Evolutionary conservation across 192 early-diverging fungal species (phyloP).

Genomic region (Radiomyces spectabilis): DNA sequence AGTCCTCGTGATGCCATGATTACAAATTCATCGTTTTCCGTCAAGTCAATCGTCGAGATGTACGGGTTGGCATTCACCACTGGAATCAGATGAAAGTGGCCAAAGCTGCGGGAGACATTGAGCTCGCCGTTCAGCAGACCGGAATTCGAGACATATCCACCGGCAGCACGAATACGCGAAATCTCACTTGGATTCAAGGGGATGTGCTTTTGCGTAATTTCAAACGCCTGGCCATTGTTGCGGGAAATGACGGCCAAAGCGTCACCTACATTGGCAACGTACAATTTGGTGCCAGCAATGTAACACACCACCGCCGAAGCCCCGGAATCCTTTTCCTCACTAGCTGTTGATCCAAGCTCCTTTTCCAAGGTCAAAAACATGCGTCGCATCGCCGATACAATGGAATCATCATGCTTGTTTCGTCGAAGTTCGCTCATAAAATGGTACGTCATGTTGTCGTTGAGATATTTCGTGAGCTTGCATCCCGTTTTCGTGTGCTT

Average conservation of each 20-base stretch:
- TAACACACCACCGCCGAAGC: slow-evolving; percentile 77
- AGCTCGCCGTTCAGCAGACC: slow-evolving; percentile 70
- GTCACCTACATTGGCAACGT: slow-evolving; percentile 85
- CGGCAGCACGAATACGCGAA: slow-evolving; percentile 67
- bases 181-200: slow-evolving; percentile 63
- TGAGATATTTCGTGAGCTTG: slow-evolving; percentile 58
- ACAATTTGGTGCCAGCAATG: slow-evolving; percentile 66
- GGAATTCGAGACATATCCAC: slow-evolving; percentile 71
- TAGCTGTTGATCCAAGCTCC: slow-evolving; percentile 51
- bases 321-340: slow-evolving; percentile 35
- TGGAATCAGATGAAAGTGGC: slow-evolving; percentile 78
- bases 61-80: slow-evolving; percentile 80
- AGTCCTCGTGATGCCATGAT: slow-evolving; percentile 68
- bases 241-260: slow-evolving; percentile 68
- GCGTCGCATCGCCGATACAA: slow-evolving; percentile 66
- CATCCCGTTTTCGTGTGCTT: slow-evolving; percentile 42
- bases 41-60: slow-evolving; percentile 61
- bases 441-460: slow-evolving; percentile 58
- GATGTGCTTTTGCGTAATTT: slow-evolving; percentile 67
- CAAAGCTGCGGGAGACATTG: slow-evolving; percentile 75
- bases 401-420: slow-evolving; percentile 46
- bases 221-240: slow-evolving; percentile 55
- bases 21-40: slow-evolving; percentile 75
- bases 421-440: slow-evolving; percentile 72
- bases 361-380: slow-evolving; percentile 79